Evolutionary conservation across 2,329 filamentous ascomycete genomes (phyloP), one percentile per base, ranked within the genome.

Genomic region (Sphaceloma murrayae): DNA sequence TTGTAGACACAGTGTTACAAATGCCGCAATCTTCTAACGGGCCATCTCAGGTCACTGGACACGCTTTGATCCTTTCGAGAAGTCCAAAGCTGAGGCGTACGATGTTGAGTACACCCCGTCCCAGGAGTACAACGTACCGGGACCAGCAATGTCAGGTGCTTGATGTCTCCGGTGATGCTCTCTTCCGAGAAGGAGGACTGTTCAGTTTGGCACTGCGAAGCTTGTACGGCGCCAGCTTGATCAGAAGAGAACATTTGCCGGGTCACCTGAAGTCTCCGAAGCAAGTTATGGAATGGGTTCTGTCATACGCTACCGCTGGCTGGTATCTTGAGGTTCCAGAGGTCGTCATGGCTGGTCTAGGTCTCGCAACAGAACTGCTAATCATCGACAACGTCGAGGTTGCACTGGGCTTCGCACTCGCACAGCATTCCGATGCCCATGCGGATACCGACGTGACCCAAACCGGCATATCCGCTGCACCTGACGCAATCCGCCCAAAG

Each of bases 351-450:
- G 42, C 42, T n/a, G 42, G 42, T 13, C 22, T 45, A 9, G 21
- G 24, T 17, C n/a, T 45, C 14, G 42, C 42, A 13, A 24, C 42
- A 6, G 42, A 45, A 11, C 18, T 45, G 4, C 32, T 45, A 7
- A 29, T 45, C 4, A 32, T 34, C 13, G 42, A 45, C 21, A 45
- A 45, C 11, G n/a, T 45, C 10, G 42, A 45, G 21, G 42, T 45
- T n/a, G 42, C 42, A n/a, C 42, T 45, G 14, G 42, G 24, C 11
- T 45, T 45, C 21, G 42, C 42, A 1, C 22, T 45, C 10, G 36
- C 36, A 8, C 16, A 16, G 36, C n/a, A n/a, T n/a, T n/a, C n/a
- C n/a, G n/a, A n/a, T n/a, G n/a, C n/a, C n/a, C n/a, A n/a, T n/a
- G n/a, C n/a, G n/a, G n/a, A n/a, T n/a, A n/a, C 30, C 22, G 36